phyloP scores from a whole-genome alignment of 352 stramenopile genomes.

The Pythium grandisporangium region DNA sequence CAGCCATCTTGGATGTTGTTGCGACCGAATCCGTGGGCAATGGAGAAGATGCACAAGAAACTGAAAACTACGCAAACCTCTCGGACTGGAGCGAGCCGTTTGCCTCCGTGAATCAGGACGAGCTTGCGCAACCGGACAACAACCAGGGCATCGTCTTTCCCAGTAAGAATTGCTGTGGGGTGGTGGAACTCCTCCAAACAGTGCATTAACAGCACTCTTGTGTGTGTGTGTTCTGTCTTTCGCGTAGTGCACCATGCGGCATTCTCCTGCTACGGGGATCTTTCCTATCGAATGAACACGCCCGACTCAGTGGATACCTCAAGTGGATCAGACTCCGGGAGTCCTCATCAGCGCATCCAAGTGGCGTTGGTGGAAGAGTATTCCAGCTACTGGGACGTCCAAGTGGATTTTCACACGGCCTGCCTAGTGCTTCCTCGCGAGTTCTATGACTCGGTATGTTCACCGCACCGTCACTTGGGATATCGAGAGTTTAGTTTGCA shows the following conservation, averaged over 20 bases:
- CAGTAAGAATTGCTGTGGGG: slow-evolving; percentile 13
- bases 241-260: slow-evolving; percentile 31
- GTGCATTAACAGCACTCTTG: neutral
- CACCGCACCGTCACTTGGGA: too few relatives aligned
- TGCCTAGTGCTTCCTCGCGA: slow-evolving; percentile 49
- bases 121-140: slow-evolving; percentile 20
- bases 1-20: too few relatives aligned
- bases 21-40: too few relatives aligned
- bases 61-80: slow-evolving; percentile 3
- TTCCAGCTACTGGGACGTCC: slow-evolving; percentile 46
- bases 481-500: too few relatives aligned
- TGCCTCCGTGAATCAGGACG: slow-evolving; percentile 19
- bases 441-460: slow-evolving; percentile 46
- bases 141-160: slow-evolving; percentile 44
- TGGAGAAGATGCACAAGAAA: neutral
- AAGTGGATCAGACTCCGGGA: slow-evolving; percentile 15
- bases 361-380: slow-evolving; percentile 41
- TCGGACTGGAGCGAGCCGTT: slow-evolving; percentile 45
- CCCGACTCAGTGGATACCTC: slow-evolving; percentile 6
- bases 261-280: too few relatives aligned
- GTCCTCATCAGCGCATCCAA: too few relatives aligned
- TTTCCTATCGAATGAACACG: too few relatives aligned
- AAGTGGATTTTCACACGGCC: slow-evolving; percentile 45
- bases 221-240: neutral
- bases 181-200: neutral